Base-by-base conservation (phyloP, 179 eudicot species). In the Corrigiola litoralis region DNA sequence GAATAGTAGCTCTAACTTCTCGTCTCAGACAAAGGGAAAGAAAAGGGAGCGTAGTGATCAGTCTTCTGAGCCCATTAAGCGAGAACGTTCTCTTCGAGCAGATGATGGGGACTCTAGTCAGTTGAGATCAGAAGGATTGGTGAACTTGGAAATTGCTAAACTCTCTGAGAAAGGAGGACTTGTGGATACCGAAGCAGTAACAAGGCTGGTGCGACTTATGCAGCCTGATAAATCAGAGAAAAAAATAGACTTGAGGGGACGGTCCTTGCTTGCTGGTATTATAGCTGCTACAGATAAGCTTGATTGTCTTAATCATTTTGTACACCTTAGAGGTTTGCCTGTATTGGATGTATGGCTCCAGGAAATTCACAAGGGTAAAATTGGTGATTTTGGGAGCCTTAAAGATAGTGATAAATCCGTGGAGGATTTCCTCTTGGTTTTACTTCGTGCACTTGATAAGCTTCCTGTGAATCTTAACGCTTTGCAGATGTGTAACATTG, bases 311-410 rank as follows among this genome's bases (percentile, higher is more conserved):
- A 70, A 57, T 76, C 77, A 69, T 72, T 92, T 92, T 77, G 86
- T 92, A 42, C 90, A 92, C 74, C 80, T 85, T 36, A 81, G 71
- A 76, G 98, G 96, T 27, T 72, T 92, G 65, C 80, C 81, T 50
- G 77, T 89, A 16, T 79, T 92, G 44, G 87, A 92, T 82, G 90
- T 80, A 63, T 92, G 98, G 98, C 88, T 92, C n/a, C 96, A 89
- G 67, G 95, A 92, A 71, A 75, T 80, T 46, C 90, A 89, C 62
- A 92, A 82, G 81, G 86, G 95, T 52, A 88, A 84, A 75, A 51
- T 85, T 24, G 80, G 83, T 51, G 90, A 85, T 68, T 81, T 77
- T 18, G 71, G 68, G 34, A 81, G 76, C 79, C 72, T 77, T 2
- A 89, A 79, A 70, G 87, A 84, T 6, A 66, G 79, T 72, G 98